Base-by-base conservation (phyloP, 345 rosid species). In the Gossypium herbaceum region DNA sequence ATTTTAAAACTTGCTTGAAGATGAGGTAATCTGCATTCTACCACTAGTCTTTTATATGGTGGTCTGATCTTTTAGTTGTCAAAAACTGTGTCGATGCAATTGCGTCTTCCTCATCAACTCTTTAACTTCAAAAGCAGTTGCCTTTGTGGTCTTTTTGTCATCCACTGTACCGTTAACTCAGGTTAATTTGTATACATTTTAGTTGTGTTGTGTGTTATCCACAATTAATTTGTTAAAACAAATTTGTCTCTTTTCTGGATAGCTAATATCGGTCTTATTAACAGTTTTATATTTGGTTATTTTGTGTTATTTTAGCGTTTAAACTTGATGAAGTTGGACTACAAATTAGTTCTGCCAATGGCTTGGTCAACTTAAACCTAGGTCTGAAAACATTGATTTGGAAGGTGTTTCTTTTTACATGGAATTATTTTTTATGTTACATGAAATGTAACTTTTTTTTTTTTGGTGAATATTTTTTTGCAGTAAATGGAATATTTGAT, bases 261-360 rank as follows among this genome's bases (percentile, higher is more conserved):
- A n/a, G 19, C 19, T 54, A n/a, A 19, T n/a, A 11, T n/a, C 6
- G 24, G 69, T 65, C 9, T 64, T n/a, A 39, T 17, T 62, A 64
- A 64, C 50, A 39, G 22, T 43, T 9, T 65, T 65, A 41, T 43
- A 45, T 12, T 65, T 41, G 24, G 12, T 22, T 63, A 39, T 17
- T 63, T 63, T 63, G 48, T 43, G 19, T 65, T 65, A 19, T 16
- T 17, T 44, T 59, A 25, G 64, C 27, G 61, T 22, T 10, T 57
- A n/a, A 44, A 44, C 52, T 44, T 44, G 0, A 66, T 66, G 48
- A 66, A 66, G 10, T 20, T 44, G 16, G 70, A 20, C 17, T 20
- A n/a, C 25, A 65, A 19, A n/a, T 65, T 43, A 43, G 17, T 65
- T 65, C 15, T 65, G 70, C 51, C 44, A 44, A 66, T 66, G 70